These are phyloP conservation scores for Deakozyma indianensis DNA, from an alignment of 805 yeast genomes.

Conservation along the genomic window DNA sequence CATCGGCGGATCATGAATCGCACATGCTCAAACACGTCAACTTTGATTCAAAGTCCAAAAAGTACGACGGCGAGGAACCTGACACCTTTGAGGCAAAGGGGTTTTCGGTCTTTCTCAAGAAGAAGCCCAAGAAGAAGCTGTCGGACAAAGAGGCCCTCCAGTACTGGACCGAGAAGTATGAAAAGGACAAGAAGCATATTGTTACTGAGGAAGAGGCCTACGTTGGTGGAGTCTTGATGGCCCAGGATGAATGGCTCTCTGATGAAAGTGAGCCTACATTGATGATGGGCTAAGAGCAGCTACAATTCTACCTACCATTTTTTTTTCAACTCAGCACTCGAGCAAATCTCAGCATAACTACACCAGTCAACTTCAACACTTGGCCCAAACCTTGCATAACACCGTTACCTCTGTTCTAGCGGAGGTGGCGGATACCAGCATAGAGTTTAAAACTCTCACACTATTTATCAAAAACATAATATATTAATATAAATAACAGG, in stretches of 20 bases:
- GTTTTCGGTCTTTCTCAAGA: neutral
- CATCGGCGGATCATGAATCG: neutral
- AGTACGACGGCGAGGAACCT: neutral
- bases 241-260: neutral
- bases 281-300: neutral
- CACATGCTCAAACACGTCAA: neutral
- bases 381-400: too few species aligned
- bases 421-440: too few species aligned
- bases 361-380: too few species aligned
- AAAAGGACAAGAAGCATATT: neutral
- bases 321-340: too few species aligned
- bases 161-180: neutral
- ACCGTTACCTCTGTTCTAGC: too few species aligned
- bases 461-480: too few species aligned
- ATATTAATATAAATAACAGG: too few species aligned
- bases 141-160: neutral
- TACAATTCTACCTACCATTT: neutral
- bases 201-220: neutral
- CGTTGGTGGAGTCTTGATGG: neutral
- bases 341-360: too few species aligned
- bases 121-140: neutral
- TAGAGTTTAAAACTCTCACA: too few species aligned
- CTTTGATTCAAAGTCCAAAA: neutral
- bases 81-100: neutral
- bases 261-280: neutral